phyloP scores from a whole-genome alignment of 345 rosid species.

The Corchorus capsularis region DNA sequence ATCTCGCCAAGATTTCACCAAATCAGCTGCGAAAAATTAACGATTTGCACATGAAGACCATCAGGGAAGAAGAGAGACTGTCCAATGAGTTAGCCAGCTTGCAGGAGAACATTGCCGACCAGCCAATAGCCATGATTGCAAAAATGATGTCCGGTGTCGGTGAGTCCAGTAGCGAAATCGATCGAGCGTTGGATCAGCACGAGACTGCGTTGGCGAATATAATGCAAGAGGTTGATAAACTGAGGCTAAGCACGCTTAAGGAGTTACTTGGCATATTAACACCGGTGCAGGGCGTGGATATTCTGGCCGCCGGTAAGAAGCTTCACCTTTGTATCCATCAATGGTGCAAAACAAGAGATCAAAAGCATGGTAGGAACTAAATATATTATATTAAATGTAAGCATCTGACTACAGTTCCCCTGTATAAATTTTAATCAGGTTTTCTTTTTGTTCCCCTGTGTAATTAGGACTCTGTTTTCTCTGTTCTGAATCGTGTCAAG shows the following conservation, averaged over 20 bases:
- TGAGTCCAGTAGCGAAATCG: not conserved
- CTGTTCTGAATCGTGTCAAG: not conserved
- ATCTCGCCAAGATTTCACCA: not conserved
- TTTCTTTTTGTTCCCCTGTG: not conserved
- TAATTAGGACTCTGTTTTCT: no score
- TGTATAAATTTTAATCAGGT: not conserved
- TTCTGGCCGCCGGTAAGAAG: conserved; percentile 10
- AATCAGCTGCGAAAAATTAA: not conserved
- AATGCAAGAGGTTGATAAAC: conserved; percentile 7
- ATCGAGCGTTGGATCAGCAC: conserved; percentile 1
- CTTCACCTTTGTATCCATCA: conserved; percentile 15
- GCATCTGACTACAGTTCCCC: not conserved
- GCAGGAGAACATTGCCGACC: conserved; percentile 1
- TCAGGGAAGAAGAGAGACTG: conserved; percentile 4
- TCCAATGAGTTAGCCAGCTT: not conserved
- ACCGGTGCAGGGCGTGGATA: conserved; percentile 8
- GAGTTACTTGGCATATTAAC: not conserved
- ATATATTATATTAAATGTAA: not conserved
- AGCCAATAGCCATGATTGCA: not conserved
- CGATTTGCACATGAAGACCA: not conserved
- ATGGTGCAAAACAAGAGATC: conserved; percentile 7
- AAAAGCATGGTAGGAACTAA: conserved; percentile 1
- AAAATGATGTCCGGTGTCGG: not conserved
- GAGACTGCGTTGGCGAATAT: not conserved
- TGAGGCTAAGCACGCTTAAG: conserved; percentile 11